Evolutionary conservation across 1,139 yeast species (phyloP), one percentile per base, ranked within the genome.

Genomic region (Candida sp.): DNA sequence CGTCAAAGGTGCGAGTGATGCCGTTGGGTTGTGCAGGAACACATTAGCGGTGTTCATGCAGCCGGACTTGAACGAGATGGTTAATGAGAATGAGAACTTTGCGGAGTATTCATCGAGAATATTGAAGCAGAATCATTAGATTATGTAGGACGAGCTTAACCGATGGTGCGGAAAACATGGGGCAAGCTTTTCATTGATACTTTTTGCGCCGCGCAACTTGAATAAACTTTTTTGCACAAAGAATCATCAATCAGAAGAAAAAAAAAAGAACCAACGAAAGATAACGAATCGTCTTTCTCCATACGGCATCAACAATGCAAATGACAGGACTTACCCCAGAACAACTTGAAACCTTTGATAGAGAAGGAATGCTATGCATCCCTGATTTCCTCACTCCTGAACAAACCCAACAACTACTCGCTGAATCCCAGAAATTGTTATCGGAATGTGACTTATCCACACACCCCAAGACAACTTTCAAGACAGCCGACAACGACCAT

Each of bases 391-490:
- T 88, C 12, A 60, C 72, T 1, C 60, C 65, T 0, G 72, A 69
- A 1, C 78, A 81, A 46, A 75, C 82, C 2, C 45, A 58, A 0
- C 58, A 57, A 1, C 67, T 88, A 40, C 64, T 84, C 46, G 48
- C 53, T 0, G 77, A 80, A 53, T 76, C 89, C 1, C 70, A 73
- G 31, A 52, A 63, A 26, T 67, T 88, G 27, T 72, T 88, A 44
- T 58, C 66, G 1, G 72, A 75, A 5, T 78, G 88, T 49, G 85
- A 86, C 55, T 60, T 85, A 5, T 62, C 69, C 3, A 67, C 69
- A n/a, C 96, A 89, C 60, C 96, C 96, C 9, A 68, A 80, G 66
- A 88, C 94, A 33, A 81, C 78, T 61, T 89, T 89, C 73, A 83
- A 85, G 47, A 88, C 96, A 1, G 83, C 81, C 2, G 83, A 80